A percentile compares a stretch with the other conserved stretches of the same genome.
Conservation (phyloP, 2,329 filamentous ascomycete genomes). For the Pseudogymnoascus sp. region DNA sequence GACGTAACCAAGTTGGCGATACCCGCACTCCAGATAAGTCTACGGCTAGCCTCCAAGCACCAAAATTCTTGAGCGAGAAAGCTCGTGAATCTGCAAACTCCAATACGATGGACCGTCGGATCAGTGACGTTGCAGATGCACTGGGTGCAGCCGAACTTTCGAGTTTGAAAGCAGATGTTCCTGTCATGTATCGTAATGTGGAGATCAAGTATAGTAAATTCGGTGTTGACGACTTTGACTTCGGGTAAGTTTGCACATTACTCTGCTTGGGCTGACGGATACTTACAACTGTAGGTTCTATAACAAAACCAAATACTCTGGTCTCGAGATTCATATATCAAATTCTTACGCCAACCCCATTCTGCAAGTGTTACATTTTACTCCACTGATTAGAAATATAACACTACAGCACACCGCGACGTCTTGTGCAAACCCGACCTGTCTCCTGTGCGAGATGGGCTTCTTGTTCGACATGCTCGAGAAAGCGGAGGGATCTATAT, state of each 20-base stretch:
- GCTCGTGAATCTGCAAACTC: constrained; percentile 59
- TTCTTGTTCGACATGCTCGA: constrained; percentile 98
- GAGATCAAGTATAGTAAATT: constrained; percentile 99
- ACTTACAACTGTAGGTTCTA: constrained; percentile 59
- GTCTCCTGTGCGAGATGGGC: constrained; percentile 86
- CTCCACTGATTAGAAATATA: constrained; percentile 77
- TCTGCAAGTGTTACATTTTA: constrained; percentile 86
- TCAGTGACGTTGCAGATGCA: constrained; percentile 53
- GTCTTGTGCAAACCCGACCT: constrained; percentile 73
- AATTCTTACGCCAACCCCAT: constrained; percentile 95
- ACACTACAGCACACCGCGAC: constrained; percentile 84
- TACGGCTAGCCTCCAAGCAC: constrained; percentile 59
- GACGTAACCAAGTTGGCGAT: constrained; percentile 77
- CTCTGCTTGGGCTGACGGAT: constrained; percentile 1
- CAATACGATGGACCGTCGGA: constrained; percentile 33
- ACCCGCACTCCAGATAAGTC: constrained; percentile 58
- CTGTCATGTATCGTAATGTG: constrained; percentile 83
- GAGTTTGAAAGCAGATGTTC: constrained; percentile 71
- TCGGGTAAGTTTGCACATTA: constrained; percentile 53
- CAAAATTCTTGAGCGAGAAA: constrained; percentile 93
- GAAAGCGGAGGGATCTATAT: constrained; percentile 88
- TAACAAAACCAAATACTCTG: constrained; percentile 87
- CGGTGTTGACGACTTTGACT: constrained; percentile 98
- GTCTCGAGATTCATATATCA: constrained; percentile 89
- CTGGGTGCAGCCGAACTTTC: constrained; percentile 64